Conservation (phyloP, 495 filamentous ascomycete genomes). For the Penicillium robsamsonii region DNA sequence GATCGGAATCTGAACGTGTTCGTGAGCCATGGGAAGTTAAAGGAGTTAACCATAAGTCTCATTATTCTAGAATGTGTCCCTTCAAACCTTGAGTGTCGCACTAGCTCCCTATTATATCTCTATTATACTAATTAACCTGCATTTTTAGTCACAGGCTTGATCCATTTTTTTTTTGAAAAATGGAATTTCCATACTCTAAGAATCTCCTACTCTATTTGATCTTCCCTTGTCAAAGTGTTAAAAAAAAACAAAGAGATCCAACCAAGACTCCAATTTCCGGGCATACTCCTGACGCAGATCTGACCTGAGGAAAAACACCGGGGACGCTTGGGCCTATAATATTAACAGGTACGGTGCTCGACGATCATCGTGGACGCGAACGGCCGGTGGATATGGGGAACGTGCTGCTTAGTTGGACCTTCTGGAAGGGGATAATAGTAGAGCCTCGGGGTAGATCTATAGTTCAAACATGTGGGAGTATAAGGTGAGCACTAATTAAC, state of each 20-base stretch:
- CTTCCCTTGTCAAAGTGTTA: background rate
- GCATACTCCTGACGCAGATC: conserved; percentile 5
- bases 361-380: conserved; percentile 11
- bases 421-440: background rate
- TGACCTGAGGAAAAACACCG: conserved; percentile 1
- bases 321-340: background rate
- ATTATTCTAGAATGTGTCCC: background rate
- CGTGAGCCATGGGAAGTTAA: background rate
- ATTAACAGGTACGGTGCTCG: background rate
- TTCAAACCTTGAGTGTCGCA: background rate
- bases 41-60: background rate
- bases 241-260: background rate
- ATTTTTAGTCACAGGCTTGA: background rate
- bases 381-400: background rate
- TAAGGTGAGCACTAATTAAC: background rate
- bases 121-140: background rate
- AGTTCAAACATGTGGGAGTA: too few species aligned
- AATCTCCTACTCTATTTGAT: background rate
- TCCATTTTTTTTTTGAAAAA: background rate
- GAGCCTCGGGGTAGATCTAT: background rate
- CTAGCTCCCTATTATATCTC: background rate
- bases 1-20: conserved; percentile 2
- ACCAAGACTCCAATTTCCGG: conserved; percentile 5
- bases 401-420: background rate
- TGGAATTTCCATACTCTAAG: background rate